A percentile compares a stretch with the other conserved stretches of the same genome.
Evolutionary conservation across 345 rosid genomes (phyloP).

Genomic region (Eucalyptus pumila): DNA sequence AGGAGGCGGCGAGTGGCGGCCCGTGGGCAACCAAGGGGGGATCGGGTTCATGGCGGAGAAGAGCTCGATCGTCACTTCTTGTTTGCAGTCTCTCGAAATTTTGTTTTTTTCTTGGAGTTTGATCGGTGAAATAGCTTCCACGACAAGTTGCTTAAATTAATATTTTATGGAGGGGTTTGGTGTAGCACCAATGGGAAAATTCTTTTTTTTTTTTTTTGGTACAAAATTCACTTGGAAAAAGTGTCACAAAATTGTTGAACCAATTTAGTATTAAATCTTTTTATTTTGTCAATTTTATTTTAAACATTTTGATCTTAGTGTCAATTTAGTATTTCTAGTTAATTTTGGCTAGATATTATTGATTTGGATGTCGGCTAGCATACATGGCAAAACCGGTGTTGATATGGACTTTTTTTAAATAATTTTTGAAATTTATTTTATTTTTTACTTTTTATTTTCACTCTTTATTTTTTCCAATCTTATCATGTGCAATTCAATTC

Average conservation of each 20-base stretch:
- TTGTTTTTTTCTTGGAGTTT: not conserved
- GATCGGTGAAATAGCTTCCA: not conserved
- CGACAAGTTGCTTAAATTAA: no score
- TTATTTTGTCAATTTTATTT: no score
- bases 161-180: no score
- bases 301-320: no score
- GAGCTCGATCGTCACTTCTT: not conserved
- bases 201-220: no score
- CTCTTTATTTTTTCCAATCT: not conserved
- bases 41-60: not conserved
- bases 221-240: not conserved
- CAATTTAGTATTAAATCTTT: no score
- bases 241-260: not conserved
- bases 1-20: constrained; percentile 1
- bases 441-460: no score
- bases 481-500: no score
- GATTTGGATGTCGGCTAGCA: fast-evolving
- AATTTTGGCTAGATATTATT: no score
- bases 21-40: not conserved
- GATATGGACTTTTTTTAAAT: no score
- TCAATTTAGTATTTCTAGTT: fast-evolving
- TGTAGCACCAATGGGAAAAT: no score
- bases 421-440: no score
- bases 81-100: not conserved
- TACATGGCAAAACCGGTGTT: fast-evolving